Percentiles rank a stretch among this genome's conserved stretches.
Evolutionary conservation across 2,329 filamentous ascomycete species (phyloP).

Genomic region (Emmonsia crescens): DNA sequence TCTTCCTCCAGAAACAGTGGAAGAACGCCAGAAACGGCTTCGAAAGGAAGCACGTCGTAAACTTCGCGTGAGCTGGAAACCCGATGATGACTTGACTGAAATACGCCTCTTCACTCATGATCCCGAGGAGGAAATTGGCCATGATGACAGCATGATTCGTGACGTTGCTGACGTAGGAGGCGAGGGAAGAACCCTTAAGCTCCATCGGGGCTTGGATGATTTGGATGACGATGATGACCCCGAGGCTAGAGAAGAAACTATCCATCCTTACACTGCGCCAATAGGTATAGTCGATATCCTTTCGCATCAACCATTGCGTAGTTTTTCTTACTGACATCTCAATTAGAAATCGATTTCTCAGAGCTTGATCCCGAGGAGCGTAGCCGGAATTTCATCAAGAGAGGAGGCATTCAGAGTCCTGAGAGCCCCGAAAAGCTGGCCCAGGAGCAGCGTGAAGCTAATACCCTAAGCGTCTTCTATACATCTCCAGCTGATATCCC

Average conservation of each 20-base stretch:
- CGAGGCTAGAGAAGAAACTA: constrained; percentile 37
- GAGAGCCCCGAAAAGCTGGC: constrained; percentile 32
- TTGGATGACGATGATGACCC: constrained; percentile 50
- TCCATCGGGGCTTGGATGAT: constrained; percentile 45
- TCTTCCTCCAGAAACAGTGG: constrained; percentile 46
- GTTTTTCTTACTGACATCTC: constrained; percentile 11
- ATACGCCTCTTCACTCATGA: constrained; percentile 52
- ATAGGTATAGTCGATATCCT: constrained; percentile 22
- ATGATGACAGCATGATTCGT: constrained; percentile 47
- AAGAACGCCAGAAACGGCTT: constrained; percentile 48
- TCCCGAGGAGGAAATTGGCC: constrained; percentile 51
- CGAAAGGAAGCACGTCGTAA: constrained; percentile 52
- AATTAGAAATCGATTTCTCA: constrained; percentile 30
- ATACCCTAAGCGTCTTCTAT: constrained; percentile 40
- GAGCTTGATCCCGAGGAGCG: constrained; percentile 26
- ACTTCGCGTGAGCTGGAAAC: constrained; percentile 51
- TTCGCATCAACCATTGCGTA: not conserved
- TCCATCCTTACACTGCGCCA: constrained; percentile 25
- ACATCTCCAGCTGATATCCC: constrained; percentile 37
- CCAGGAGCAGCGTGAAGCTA: constrained; percentile 38
- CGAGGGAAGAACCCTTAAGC: constrained; percentile 41
- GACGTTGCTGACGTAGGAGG: constrained; percentile 50
- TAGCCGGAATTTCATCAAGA: constrained; percentile 31
- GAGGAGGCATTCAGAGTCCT: constrained; percentile 30
- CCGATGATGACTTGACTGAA: constrained; percentile 45